Evolutionary conservation across 495 filamentous ascomycete genomes (phyloP).

Genomic region (Hyaloscypha hepaticicola): DNA sequence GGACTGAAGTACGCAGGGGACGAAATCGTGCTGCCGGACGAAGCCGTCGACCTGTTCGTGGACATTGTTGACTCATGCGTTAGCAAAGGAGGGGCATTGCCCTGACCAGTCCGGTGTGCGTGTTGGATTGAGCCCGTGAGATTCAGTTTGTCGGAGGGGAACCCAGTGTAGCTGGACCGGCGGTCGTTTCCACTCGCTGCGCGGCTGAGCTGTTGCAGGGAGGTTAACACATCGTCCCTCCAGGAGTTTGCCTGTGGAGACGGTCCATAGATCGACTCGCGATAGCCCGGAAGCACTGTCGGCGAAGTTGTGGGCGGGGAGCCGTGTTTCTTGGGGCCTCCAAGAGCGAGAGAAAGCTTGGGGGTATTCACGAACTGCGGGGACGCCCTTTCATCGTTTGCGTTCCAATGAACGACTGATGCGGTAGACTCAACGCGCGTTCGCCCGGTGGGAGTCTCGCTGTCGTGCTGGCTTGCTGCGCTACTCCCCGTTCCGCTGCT

Average conservation of each 20-base stretch:
- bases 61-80: conserved; percentile 28
- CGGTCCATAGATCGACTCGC: conserved; percentile 26
- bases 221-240: conserved; percentile 20
- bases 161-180: conserved; percentile 5
- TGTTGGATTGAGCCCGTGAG: conserved; percentile 23
- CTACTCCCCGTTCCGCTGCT: conserved; percentile 29
- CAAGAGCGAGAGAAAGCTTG: conserved; percentile 7
- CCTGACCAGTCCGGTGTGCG: conserved; percentile 20
- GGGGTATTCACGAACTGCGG: conserved; percentile 9
- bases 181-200: conserved; percentile 12
- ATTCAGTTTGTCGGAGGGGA: conserved; percentile 2
- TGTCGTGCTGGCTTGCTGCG: conserved; percentile 16
- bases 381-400: conserved; percentile 2
- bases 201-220: conserved; percentile 21
- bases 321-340: conserved; percentile 3
- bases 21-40: conserved; percentile 25
- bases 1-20: conserved; percentile 28
- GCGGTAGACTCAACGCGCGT: conserved; percentile 22
- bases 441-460: conserved; percentile 17
- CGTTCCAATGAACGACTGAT: conserved; percentile 22
- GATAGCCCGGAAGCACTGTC: conserved; percentile 27
- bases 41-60: conserved; percentile 21
- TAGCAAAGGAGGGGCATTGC: conserved; percentile 20
- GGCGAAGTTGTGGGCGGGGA: conserved; percentile 22
- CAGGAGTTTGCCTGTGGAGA: conserved; percentile 20